Conservation (phyloP, 2,329 filamentous ascomycete species). For the Colletotrichum gigasporum region DNA sequence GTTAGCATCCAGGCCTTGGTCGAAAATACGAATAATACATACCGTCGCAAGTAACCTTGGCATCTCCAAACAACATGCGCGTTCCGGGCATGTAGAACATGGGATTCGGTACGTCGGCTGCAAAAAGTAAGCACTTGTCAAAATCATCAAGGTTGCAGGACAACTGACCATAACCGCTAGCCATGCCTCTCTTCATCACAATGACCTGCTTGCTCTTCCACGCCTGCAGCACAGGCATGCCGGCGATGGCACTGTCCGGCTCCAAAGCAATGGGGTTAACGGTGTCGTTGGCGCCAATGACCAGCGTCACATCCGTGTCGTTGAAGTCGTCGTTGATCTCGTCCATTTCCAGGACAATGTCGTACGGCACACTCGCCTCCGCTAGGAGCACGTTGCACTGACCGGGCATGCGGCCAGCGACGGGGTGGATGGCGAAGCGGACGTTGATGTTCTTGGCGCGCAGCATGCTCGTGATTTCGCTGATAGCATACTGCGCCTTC, state of each 20-base stretch:
- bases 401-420: conserved; percentile 91
- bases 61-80: conserved; percentile 93
- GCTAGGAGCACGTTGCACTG: conserved; percentile 93
- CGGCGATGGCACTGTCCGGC: conserved; percentile 83
- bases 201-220: conserved; percentile 96
- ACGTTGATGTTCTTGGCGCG: conserved; percentile 82
- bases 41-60: conserved; percentile 85
- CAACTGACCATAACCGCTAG: conserved; percentile 80
- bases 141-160: not conserved
- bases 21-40: conserved; percentile 38
- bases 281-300: conserved; percentile 92
- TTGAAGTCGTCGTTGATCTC: conserved; percentile 94
- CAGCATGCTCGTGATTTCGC: conserved; percentile 79
- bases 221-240: conserved; percentile 91
- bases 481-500: conserved; percentile 91
- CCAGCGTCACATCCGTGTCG: conserved; percentile 86
- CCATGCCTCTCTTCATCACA: conserved; percentile 93
- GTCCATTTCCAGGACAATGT: conserved; percentile 94
- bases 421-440: conserved; percentile 89
- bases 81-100: conserved; percentile 94
- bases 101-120: conserved; percentile 88
- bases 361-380: conserved; percentile 88
- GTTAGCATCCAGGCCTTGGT: conserved; percentile 26
- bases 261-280: conserved; percentile 91
- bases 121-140: conserved; percentile 6